Evolutionary conservation across 257 asterid genomes (phyloP).

Genomic region (Solanum paucissectum): DNA sequence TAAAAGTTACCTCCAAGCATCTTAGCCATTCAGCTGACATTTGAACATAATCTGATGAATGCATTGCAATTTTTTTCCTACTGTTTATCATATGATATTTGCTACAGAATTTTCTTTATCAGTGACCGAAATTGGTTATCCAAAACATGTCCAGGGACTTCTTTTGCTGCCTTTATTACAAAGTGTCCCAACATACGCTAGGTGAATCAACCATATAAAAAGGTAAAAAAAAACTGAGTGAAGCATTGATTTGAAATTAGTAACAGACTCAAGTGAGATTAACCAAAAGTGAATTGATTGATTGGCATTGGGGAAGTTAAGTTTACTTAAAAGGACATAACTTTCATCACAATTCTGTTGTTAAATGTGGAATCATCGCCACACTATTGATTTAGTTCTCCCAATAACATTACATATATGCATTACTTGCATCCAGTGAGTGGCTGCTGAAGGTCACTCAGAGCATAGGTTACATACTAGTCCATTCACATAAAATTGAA

Average conservation of each 20-base stretch:
- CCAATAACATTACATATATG: not conserved
- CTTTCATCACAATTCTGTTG: not conserved
- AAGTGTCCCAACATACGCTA: not conserved
- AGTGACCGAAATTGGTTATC: not conserved
- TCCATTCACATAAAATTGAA: not conserved
- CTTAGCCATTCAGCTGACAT: not conserved
- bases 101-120: not conserved
- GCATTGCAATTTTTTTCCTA: not conserved
- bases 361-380: not conserved
- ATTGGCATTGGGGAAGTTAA: not conserved
- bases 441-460: not conserved
- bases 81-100: not conserved
- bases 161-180: not conserved
- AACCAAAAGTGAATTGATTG: not conserved
- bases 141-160: not conserved
- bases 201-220: not conserved
- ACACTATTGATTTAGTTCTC: not conserved
- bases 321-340: not conserved
- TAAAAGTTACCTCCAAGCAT: not conserved
- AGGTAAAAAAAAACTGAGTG: too few species aligned
- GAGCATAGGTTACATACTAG: not conserved
- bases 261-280: not conserved
- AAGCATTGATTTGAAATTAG: not conserved
- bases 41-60: not conserved
- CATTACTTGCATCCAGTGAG: not conserved